Conservation (phyloP, 805 yeast species). For the Monosporozyma aquatica region DNA sequence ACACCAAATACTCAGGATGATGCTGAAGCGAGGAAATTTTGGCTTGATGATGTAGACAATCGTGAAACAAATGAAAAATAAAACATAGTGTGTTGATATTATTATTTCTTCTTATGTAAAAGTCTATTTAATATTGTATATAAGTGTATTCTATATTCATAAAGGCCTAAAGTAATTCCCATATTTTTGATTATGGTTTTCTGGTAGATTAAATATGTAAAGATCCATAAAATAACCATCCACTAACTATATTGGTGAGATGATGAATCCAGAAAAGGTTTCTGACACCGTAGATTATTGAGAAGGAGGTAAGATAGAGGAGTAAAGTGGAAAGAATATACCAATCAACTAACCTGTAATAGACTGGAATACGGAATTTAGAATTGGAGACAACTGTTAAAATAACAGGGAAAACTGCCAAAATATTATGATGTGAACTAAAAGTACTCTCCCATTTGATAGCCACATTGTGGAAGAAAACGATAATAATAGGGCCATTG, state of each 20-base stretch:
- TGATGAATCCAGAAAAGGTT: constrained; percentile 83
- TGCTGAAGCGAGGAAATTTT: constrained; percentile 30
- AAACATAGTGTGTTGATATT: not conserved
- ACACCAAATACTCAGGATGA: constrained; percentile 32
- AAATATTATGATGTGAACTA: constrained; percentile 73
- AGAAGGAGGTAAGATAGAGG: constrained; percentile 48
- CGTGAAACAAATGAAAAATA: not conserved
- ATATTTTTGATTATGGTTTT: not conserved
- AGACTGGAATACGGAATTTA: constrained; percentile 39
- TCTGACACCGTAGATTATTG: constrained; percentile 65
- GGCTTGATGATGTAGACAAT: constrained; percentile 17
- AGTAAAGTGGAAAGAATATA: constrained; percentile 34
- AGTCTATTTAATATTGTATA: not conserved
- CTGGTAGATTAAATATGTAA: not conserved
- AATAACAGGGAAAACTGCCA: constrained; percentile 69
- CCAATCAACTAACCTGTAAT: constrained; percentile 19
- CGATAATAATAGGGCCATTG: constrained; percentile 67
- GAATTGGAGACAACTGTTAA: constrained; percentile 47
- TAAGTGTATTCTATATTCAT: not conserved
- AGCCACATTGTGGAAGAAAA: constrained; percentile 70
- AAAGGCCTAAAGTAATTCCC: too few relatives aligned
- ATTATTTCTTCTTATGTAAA: not conserved
- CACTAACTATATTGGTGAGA: constrained; percentile 54
- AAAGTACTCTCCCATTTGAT: constrained; percentile 78
- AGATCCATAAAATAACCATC: constrained; percentile 24